Conservation (phyloP, 805 yeast species). For the Kregervanrija pseudodelftensis region DNA sequence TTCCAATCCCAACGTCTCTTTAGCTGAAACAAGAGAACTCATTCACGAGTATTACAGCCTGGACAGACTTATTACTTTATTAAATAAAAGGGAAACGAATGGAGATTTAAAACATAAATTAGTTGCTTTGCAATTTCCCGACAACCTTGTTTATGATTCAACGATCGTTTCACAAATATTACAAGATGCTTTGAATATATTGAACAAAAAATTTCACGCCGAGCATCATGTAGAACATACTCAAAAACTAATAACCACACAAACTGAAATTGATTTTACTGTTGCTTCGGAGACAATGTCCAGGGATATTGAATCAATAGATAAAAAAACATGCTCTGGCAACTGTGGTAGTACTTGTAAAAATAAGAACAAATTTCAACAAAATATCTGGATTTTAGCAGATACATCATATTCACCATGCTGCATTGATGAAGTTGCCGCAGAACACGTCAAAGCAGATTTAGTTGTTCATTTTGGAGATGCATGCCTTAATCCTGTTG, state of each 20-base stretch:
- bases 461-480: constrained; percentile 90
- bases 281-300: not conserved
- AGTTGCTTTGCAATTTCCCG: constrained; percentile 90
- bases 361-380: constrained; percentile 12
- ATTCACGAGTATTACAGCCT: constrained; percentile 51
- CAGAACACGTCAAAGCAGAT: constrained; percentile 84
- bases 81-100: constrained; percentile 19
- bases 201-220: constrained; percentile 6
- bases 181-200: constrained; percentile 31
- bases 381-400: constrained; percentile 73
- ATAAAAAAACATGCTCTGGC: constrained; percentile 24
- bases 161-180: constrained; percentile 55
- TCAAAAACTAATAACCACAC: not conserved
- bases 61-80: constrained; percentile 16
- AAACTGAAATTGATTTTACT: constrained; percentile 11
- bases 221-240: constrained; percentile 4
- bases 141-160: constrained; percentile 68
- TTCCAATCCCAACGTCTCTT: constrained; percentile 19
- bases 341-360: constrained; percentile 23
- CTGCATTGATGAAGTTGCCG: constrained; percentile 95
- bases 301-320: constrained; percentile 11
- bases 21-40: constrained; percentile 21
- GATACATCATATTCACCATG: constrained; percentile 95
- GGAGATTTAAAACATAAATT: constrained; percentile 31
- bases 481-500: constrained; percentile 81